These are phyloP conservation scores for Yamadazyma songkhlaensis DNA, from an alignment of 1,139 yeast species.

Conservation along the genomic window DNA sequence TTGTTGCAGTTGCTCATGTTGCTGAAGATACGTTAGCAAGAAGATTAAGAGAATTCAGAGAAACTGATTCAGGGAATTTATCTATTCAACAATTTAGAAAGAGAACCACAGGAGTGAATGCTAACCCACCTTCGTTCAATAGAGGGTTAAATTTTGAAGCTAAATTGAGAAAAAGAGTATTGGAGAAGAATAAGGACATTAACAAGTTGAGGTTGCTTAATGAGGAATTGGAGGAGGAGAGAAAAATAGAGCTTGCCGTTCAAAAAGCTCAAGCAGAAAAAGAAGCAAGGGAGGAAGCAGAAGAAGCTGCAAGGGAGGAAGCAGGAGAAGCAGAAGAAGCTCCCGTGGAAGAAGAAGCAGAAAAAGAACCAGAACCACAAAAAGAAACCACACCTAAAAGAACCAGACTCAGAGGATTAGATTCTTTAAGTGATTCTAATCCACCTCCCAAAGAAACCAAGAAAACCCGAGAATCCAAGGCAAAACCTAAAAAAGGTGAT, in stretches of 20 bases:
- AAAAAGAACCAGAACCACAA: no score
- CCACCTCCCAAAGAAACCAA: no score
- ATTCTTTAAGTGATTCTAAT: neutral
- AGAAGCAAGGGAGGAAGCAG: neutral
- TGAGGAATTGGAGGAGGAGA: neutral
- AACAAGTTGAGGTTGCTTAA: slow-evolving; percentile 2
- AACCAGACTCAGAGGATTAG: neutral
- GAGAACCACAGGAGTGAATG: slow-evolving; percentile 39
- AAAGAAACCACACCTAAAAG: neutral
- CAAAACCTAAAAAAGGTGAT: neutral
- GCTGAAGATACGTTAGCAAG: slow-evolving; percentile 92
- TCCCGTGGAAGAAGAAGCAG: neutral
- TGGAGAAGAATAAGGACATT: slow-evolving; percentile 10
- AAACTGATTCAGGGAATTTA: slow-evolving; percentile 69
- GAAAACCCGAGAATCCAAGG: no score
- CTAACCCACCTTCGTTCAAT: slow-evolving; percentile 78
- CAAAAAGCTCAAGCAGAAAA: neutral
- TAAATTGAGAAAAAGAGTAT: slow-evolving; percentile 15
- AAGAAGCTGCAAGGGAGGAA: neutral
- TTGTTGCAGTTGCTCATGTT: slow-evolving; percentile 92
- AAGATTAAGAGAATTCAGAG: slow-evolving; percentile 82
- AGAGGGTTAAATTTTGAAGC: slow-evolving; percentile 41
- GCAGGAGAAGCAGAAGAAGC: neutral
- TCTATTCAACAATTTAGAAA: slow-evolving; percentile 72
- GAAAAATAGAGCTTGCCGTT: neutral